These are phyloP conservation scores for Amanita jacksonii DNA, from an alignment of 768 basidiomycete species.

Conservation along the genomic window DNA sequence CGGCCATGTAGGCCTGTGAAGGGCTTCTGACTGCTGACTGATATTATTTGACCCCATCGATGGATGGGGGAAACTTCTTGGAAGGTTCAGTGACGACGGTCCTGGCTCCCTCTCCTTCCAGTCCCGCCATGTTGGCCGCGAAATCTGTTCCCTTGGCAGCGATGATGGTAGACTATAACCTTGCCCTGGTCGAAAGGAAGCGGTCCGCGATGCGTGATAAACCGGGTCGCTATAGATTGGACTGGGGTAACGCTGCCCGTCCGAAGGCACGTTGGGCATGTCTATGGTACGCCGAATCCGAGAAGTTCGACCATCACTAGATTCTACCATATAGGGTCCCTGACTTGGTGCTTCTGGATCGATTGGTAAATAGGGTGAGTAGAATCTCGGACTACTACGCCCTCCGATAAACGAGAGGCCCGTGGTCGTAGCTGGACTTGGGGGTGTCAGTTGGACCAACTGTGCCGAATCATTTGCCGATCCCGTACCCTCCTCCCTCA, in stretches of 20 bases:
- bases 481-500: neutral
- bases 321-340: neutral
- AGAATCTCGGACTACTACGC: neutral
- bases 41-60: neutral
- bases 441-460: neutral
- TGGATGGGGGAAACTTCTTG: conserved; percentile 10
- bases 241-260: conserved; percentile 17
- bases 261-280: conserved; percentile 6
- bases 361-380: conserved; percentile 4
- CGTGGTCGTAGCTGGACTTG: conserved; percentile 10
- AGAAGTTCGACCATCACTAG: conserved; percentile 1
- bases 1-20: conserved; percentile 4
- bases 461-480: neutral
- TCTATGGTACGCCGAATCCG: conserved; percentile 6
- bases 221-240: conserved; percentile 24
- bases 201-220: conserved; percentile 20
- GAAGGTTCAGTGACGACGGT: conserved; percentile 27
- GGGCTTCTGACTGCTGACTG: conserved; percentile 6
- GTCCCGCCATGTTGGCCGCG: conserved; percentile 13
- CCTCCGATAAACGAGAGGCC: conserved; percentile 10
- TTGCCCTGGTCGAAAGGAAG: conserved; percentile 14
- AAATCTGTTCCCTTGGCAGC: conserved; percentile 11
- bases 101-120: conserved; percentile 40
- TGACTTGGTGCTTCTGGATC: neutral
- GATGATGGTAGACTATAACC: conserved; percentile 13